These are phyloP conservation scores for Daedaleopsis sinensis DNA, from an alignment of 768 basidiomycete species.

Conservation along the genomic window DNA sequence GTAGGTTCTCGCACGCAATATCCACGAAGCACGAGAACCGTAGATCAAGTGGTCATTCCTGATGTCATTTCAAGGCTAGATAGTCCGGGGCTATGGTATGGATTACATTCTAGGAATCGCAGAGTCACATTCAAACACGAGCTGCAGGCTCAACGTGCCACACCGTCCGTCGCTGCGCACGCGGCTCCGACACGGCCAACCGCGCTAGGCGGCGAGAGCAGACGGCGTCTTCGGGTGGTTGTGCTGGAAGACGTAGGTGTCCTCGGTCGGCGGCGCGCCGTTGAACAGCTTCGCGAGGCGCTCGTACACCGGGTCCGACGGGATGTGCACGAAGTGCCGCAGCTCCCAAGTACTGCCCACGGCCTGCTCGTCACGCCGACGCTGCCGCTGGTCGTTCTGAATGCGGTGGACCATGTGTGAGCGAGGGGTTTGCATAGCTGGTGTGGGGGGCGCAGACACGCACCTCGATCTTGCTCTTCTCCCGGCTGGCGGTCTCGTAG, in stretches of 20 bases:
- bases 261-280: conserved; percentile 70
- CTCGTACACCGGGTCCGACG: conserved; percentile 75
- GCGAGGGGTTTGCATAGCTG: background rate
- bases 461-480: conserved; percentile 93
- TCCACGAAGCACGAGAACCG: too few species aligned
- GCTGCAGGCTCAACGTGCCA: background rate
- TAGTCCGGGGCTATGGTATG: background rate
- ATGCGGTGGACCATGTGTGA: background rate
- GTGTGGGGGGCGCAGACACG: conserved; percentile 12
- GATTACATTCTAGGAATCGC: background rate
- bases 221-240: conserved; percentile 17
- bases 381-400: conserved; percentile 91
- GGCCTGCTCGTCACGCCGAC: conserved; percentile 78
- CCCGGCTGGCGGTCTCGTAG: conserved; percentile 86
- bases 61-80: too few species aligned
- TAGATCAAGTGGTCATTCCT: too few species aligned
- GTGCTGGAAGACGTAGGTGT: conserved; percentile 68
- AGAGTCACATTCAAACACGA: background rate
- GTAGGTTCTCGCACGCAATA: too few species aligned
- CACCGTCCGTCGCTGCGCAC: background rate
- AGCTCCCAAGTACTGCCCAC: conserved; percentile 74
- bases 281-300: conserved; percentile 64
- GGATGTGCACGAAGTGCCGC: conserved; percentile 75
- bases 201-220: background rate
- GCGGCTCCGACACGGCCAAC: background rate